phyloP scores from a whole-genome alignment of 768 basidiomycete genomes.

The Suillus subluteus region DNA sequence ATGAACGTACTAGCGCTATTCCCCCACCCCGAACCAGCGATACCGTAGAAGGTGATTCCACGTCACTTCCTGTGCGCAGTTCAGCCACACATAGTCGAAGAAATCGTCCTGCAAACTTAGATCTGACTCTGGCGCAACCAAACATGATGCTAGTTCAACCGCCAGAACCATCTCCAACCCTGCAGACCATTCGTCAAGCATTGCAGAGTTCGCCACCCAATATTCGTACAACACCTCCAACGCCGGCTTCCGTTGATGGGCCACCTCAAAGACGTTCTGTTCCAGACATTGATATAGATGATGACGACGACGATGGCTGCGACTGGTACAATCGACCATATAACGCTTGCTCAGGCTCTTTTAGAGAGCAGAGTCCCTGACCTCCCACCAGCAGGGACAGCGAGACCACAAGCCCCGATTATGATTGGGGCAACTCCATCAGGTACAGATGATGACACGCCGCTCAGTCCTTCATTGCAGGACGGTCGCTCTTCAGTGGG shows the following conservation, averaged over 20 bases:
- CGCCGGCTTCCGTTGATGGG: constrained; percentile 21
- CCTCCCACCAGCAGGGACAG: constrained; percentile 70
- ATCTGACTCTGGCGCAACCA: constrained; percentile 51
- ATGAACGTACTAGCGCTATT: constrained; percentile 76
- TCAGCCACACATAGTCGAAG: constrained; percentile 43
- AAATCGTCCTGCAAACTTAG: constrained; percentile 69
- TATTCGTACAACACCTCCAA: constrained; percentile 25
- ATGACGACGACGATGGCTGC: constrained; percentile 56
- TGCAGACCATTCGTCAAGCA: constrained; percentile 68
- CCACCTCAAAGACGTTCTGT: constrained; percentile 43
- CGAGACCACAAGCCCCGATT: constrained; percentile 69
- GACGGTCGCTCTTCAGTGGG: constrained; percentile 42
- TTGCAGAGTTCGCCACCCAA: constrained; percentile 51
- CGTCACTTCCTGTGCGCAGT: constrained; percentile 34
- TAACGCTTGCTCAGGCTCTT: constrained; percentile 74
- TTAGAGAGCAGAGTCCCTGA: constrained; percentile 80
- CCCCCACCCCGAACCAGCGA: constrained; percentile 35
- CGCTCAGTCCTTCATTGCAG: constrained; percentile 50
- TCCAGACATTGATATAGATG: constrained; percentile 50
- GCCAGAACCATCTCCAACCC: constrained; percentile 61
- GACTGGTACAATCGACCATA: constrained; percentile 53
- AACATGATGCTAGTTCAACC: constrained; percentile 38
- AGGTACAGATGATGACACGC: constrained; percentile 45
- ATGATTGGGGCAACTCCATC: constrained; percentile 53
- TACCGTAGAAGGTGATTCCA: constrained; percentile 20